Conservation (phyloP, 2,329 filamentous ascomycete species). For the Chaetothyriales sp. region DNA sequence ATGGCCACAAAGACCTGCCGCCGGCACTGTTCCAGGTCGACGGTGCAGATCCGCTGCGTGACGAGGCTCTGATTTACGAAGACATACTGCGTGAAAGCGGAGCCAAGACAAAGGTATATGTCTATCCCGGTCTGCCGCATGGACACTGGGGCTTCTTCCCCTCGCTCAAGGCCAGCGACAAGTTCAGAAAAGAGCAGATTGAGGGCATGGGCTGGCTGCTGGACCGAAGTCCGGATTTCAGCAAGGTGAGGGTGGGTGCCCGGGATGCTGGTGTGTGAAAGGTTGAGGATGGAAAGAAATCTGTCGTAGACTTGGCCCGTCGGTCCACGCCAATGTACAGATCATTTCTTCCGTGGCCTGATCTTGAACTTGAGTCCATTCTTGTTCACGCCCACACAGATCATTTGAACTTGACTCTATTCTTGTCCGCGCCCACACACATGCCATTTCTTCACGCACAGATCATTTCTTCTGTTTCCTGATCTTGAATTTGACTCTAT, state of each 20-base stretch:
- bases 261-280: slow-evolving; percentile 6
- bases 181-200: slow-evolving; percentile 18
- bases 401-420: slow-evolving; percentile 53
- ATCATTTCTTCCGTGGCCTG: slow-evolving; percentile 45
- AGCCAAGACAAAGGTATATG: slow-evolving; percentile 19
- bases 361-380: slow-evolving; percentile 52
- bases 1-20: slow-evolving; percentile 20
- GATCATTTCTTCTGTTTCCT: slow-evolving; percentile 46
- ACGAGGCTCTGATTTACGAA: slow-evolving; percentile 16
- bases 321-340: background rate
- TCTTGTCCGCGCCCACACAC: slow-evolving; percentile 51
- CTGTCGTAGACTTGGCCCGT: background rate
- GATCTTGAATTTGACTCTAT: slow-evolving; percentile 51
- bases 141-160: slow-evolving; percentile 21
- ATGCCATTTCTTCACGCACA: too few species aligned
- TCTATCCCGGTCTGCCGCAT: slow-evolving; percentile 25
- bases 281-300: background rate
- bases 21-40: slow-evolving; percentile 10
- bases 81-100: slow-evolving; percentile 17
- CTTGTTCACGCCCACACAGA: slow-evolving; percentile 53
- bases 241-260: slow-evolving; percentile 6
- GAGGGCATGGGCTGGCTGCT: slow-evolving; percentile 15
- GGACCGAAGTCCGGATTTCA: slow-evolving; percentile 11
- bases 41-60: slow-evolving; percentile 4
- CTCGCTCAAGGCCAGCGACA: slow-evolving; percentile 16